Evolutionary conservation across 768 basidiomycete species (phyloP).

Genomic region (Termitomyces sp.): DNA sequence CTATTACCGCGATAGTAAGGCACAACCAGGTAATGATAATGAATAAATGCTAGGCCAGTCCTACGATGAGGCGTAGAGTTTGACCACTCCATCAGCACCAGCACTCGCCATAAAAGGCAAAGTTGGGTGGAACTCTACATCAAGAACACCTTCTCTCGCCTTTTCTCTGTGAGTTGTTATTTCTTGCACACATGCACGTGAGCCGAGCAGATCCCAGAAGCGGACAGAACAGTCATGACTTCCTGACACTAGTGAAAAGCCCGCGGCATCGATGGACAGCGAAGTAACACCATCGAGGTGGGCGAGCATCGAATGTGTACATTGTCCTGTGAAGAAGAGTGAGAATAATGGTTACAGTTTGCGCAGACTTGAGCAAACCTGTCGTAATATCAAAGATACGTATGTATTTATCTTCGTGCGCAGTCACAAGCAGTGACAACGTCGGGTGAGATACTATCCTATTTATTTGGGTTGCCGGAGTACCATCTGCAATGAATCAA

Average conservation of each 20-base stretch:
- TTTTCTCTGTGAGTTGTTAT: constrained; percentile 86
- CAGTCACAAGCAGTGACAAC: constrained; percentile 82
- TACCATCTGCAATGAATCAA: constrained; percentile 48
- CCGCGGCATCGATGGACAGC: constrained; percentile 81
- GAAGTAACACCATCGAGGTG: constrained; percentile 93
- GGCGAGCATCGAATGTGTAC: constrained; percentile 84
- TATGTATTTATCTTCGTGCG: constrained; percentile 92
- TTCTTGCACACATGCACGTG: constrained; percentile 83
- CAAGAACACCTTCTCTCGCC: constrained; percentile 85
- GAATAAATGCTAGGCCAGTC: constrained; percentile 10
- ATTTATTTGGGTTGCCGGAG: constrained; percentile 77
- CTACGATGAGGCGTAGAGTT: constrained; percentile 85
- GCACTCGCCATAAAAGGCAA: constrained; percentile 88
- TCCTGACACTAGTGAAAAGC: constrained; percentile 83
- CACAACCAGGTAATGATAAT: constrained; percentile 5
- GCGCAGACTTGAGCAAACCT: constrained; percentile 40
- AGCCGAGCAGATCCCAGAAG: constrained; percentile 88
- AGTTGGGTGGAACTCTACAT: constrained; percentile 79
- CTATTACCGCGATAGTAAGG: constrained; percentile 20
- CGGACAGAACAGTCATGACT: constrained; percentile 93
- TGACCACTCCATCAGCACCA: constrained; percentile 93
- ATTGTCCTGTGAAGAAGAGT: constrained; percentile 51
- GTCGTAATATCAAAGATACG: constrained; percentile 82
- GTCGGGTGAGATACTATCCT: constrained; percentile 87
- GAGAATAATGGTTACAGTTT: background rate